A percentile compares a stretch with the other conserved stretches of the same genome.
Conservation (phyloP, 148 eudicot genomes). For the Rheum nobile region DNA sequence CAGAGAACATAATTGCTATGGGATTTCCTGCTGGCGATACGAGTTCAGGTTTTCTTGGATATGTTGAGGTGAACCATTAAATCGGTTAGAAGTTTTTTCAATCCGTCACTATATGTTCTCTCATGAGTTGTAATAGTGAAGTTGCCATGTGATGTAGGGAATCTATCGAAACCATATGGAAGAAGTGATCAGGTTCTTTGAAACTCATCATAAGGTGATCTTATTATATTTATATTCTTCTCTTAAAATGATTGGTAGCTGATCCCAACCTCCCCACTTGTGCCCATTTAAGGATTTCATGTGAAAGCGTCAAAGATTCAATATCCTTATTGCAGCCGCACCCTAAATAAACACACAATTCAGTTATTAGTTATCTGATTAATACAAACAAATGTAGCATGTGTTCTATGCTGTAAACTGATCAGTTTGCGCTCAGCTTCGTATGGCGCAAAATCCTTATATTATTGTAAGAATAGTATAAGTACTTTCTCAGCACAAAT, state of each 20-base stretch:
- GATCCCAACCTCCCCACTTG: neutral
- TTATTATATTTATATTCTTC: neutral
- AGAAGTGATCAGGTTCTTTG: slow-evolving; percentile 87
- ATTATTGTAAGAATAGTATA: no score
- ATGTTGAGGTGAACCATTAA: slow-evolving; percentile 58
- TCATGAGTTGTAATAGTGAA: neutral
- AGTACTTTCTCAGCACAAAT: no score
- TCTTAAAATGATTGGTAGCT: neutral
- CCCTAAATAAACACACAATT: neutral
- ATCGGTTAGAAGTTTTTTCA: neutral
- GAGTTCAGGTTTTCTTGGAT: slow-evolving; percentile 95
- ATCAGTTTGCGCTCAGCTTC: neutral
- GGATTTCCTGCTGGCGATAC: slow-evolving; percentile 98
- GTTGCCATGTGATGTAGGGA: slow-evolving; percentile 44
- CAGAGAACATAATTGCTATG: slow-evolving; percentile 96
- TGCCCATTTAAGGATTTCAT: neutral
- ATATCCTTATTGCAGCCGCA: neutral
- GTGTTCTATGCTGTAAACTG: neutral
- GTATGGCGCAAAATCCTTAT: neutral
- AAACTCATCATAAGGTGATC: slow-evolving; percentile 87
- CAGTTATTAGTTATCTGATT: neutral
- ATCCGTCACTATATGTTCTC: neutral
- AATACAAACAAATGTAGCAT: neutral
- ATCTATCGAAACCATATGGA: slow-evolving; percentile 96
- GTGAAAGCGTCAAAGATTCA: neutral